Evolutionary conservation across 1,284 basidiomycete genomes (phyloP), one percentile per base, ranked within the genome.

Genomic region (Tremellales sp.): DNA sequence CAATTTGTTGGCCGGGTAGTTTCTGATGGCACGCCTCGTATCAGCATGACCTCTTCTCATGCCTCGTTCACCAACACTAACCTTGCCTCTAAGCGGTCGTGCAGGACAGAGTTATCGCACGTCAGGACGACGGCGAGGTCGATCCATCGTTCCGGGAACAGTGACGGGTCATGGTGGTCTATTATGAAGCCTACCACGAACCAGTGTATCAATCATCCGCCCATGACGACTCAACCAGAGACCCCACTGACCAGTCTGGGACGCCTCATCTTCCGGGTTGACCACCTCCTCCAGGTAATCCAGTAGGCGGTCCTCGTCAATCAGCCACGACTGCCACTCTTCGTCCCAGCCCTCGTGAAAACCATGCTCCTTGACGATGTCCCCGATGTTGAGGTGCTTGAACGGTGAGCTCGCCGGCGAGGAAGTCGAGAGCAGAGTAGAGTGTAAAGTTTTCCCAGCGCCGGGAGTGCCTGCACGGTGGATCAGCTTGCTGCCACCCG

Each of bases 81-180:
- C 94, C 94, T 78, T 68, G 85, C 85, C 72, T 95, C 92, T n/a
- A 98, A 75, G 39, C 95, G 80, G 29, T 89, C 82, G 87, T 94
- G 97, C n/a, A 99, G 75, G 50, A 81, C 74, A 5, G 82, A 79
- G 71, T 99, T 95, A 65, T 95, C 79, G 61, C 92, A 97, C 14
- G 86, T 80, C 8, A 98, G 75, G 32, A 98, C 93, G 31, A 98
- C 84, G 22, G 95, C 92, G n/a, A 98, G 79, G 74, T 99, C 95
- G 16, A 87, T 79, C 94, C 94, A 98, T 53, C 93, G 80, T 72
- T 98, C 92, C 0, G 95, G 95, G 62, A 93, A 99, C 29, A 85
- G 74, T 50, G 93, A 89, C 65, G 91, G 95, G 26, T 90, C 91
- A 70, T 99, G 95, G 87, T 95, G 97, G 71, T 99, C 95, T 24